A percentile compares a stretch with the other conserved stretches of the same genome.
Evolutionary conservation across 2,329 filamentous ascomycete genomes (phyloP).

Genomic region (Fusarium nygamai): DNA sequence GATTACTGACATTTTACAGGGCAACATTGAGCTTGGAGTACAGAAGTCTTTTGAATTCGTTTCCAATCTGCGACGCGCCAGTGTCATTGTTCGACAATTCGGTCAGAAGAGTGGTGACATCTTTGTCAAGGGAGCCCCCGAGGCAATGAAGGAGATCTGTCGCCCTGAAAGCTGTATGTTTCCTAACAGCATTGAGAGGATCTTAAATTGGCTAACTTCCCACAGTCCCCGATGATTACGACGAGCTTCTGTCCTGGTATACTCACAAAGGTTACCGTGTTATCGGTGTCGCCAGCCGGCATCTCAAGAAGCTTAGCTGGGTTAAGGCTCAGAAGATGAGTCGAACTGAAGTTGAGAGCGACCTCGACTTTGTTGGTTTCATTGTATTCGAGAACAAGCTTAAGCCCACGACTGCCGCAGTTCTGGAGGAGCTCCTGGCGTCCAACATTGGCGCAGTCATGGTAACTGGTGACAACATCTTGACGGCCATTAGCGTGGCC

Average conservation of each 20-base stretch:
- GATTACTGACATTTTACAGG: constrained; percentile 43
- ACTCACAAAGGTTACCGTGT: constrained; percentile 97
- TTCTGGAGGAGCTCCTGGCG: constrained; percentile 82
- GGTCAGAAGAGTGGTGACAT: constrained; percentile 85
- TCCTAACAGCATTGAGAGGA: background rate
- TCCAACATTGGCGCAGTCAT: constrained; percentile 92
- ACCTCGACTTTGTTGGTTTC: constrained; percentile 90
- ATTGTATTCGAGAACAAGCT: constrained; percentile 99
- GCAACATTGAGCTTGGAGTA: constrained; percentile 85
- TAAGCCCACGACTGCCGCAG: constrained; percentile 83
- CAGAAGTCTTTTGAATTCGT: constrained; percentile 94
- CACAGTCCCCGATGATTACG: constrained; percentile 83
- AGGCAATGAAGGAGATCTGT: constrained; percentile 96
- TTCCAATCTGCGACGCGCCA: constrained; percentile 89
- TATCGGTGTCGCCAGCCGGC: constrained; percentile 92
- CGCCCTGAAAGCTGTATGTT: constrained; percentile 77
- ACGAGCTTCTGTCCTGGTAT: constrained; percentile 88
- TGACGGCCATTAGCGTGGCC: constrained; percentile 95
- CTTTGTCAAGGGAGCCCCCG: constrained; percentile 96
- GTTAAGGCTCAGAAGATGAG: constrained; percentile 95
- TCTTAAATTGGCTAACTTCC: constrained; percentile 31
- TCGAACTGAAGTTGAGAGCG: constrained; percentile 82
- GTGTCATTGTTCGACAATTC: constrained; percentile 90
- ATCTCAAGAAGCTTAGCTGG: constrained; percentile 89
- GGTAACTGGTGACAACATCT: constrained; percentile 98